Conservation (phyloP, 257 asterid genomes). For the Handroanthus guayacan region DNA sequence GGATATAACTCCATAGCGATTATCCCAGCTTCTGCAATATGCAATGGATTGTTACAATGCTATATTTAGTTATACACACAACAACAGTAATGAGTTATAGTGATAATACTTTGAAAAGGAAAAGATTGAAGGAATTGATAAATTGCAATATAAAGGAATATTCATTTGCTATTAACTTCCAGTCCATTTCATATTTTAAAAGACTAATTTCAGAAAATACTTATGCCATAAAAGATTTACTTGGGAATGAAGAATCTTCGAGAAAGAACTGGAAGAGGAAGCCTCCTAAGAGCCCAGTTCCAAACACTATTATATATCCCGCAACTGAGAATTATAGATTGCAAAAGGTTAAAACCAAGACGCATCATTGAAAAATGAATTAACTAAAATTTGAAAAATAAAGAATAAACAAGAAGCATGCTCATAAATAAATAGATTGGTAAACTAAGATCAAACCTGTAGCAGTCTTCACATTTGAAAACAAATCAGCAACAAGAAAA, state of each 20-base stretch:
- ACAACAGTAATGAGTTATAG: slow-evolving; percentile 13
- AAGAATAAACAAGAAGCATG: neutral
- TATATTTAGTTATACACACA: slow-evolving; percentile 13
- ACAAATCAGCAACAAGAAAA: slow-evolving; percentile 83
- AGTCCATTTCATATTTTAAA: slow-evolving; percentile 21
- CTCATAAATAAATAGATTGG: neutral
- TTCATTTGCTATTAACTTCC: neutral
- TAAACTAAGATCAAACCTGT: slow-evolving; percentile 64
- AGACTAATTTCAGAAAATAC: slow-evolving; percentile 1
- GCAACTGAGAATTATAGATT: slow-evolving; percentile 65
- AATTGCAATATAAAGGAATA: neutral
- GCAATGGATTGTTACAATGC: slow-evolving; percentile 16
- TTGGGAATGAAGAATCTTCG: slow-evolving; percentile 88
- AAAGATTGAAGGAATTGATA: neutral
- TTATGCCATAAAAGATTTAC: slow-evolving; percentile 39
- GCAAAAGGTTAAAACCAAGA: slow-evolving; percentile 25
- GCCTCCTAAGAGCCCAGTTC: slow-evolving; percentile 86
- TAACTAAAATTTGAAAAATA: slow-evolving; percentile 9
- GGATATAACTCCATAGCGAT: slow-evolving; percentile 89
- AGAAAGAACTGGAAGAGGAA: slow-evolving; percentile 91
- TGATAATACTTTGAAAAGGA: neutral
- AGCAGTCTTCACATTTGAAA: slow-evolving; percentile 80
- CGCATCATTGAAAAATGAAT: slow-evolving; percentile 10
- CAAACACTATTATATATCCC: slow-evolving; percentile 88
- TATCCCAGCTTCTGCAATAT: slow-evolving; percentile 79